A percentile compares a stretch with the other conserved stretches of the same genome.
phyloP scores from a whole-genome alignment of 1,284 basidiomycete genomes.

The Apiotrichum sp. region DNA sequence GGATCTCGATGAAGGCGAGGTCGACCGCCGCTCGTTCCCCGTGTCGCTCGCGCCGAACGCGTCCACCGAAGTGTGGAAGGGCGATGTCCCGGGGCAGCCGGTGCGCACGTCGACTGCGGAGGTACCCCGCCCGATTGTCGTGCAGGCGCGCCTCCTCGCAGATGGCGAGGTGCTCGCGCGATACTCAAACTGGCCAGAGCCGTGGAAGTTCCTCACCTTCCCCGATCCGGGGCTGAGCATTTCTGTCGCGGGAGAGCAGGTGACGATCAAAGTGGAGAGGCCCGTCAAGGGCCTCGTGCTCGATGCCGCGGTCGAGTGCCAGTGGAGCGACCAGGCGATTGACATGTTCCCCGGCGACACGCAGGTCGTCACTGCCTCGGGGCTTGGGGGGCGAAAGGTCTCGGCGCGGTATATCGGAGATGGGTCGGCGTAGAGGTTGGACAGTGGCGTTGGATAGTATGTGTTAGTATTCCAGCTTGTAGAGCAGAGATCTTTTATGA shows the following conservation, averaged over 20 bases:
- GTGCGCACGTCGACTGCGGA: constrained; percentile 61
- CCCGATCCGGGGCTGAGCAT: constrained; percentile 59
- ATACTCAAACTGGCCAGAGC: constrained; percentile 69
- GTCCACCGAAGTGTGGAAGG: constrained; percentile 73
- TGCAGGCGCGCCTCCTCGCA: constrained; percentile 64
- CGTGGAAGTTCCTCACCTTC: constrained; percentile 82
- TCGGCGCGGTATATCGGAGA: constrained; percentile 49
- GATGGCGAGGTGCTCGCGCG: constrained; percentile 59
- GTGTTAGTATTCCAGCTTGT: too few species aligned
- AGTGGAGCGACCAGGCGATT: constrained; percentile 78
- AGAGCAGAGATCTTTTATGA: too few species aligned
- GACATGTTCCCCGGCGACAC: constrained; percentile 78
- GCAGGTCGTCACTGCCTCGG: constrained; percentile 58
- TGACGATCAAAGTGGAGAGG: constrained; percentile 57
- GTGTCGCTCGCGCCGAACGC: constrained; percentile 63
- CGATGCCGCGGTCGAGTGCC: constrained; percentile 58
- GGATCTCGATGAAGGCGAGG: constrained; percentile 51
- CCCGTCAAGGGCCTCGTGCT: constrained; percentile 82
- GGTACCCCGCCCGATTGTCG: constrained; percentile 60
- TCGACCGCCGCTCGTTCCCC: constrained; percentile 53
- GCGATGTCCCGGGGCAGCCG: constrained; percentile 61
- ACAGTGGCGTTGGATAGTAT: too few species aligned
- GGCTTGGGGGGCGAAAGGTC: constrained; percentile 60
- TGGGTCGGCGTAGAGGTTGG: constrained; percentile 1
- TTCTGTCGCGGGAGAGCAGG: constrained; percentile 55